Evolutionary conservation across 2,329 filamentous ascomycete genomes (phyloP).

Genomic region (Malbranchea cinnamomea): DNA sequence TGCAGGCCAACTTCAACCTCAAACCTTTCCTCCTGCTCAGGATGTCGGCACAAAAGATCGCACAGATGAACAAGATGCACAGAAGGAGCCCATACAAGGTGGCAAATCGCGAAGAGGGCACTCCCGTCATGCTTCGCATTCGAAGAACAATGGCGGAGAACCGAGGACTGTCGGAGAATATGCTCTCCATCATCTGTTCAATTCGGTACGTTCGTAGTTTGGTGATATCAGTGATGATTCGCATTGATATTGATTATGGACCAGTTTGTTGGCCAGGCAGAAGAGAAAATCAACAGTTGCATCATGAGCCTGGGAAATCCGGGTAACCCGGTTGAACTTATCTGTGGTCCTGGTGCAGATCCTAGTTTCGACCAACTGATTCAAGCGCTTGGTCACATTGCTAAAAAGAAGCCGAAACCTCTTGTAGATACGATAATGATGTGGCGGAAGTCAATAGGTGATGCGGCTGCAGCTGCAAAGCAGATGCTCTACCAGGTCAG

Average conservation of each 20-base stretch:
- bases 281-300: constrained; percentile 85
- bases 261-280: constrained; percentile 86
- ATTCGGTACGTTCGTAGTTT: constrained; percentile 51
- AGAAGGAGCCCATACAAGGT: constrained; percentile 38
- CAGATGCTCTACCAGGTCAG: constrained; percentile 22
- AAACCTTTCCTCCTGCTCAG: constrained; percentile 15
- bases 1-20: constrained; percentile 15
- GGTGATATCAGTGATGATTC: too few species aligned
- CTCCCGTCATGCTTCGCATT: constrained; percentile 60
- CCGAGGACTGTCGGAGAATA: constrained; percentile 95
- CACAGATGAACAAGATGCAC: constrained; percentile 16
- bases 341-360: constrained; percentile 83
- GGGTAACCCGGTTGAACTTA: constrained; percentile 70
- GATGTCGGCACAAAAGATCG: constrained; percentile 25
- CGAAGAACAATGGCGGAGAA: constrained; percentile 53
- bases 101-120: constrained; percentile 53
- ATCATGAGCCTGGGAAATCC: constrained; percentile 65
- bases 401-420: constrained; percentile 82
- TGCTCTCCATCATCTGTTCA: constrained; percentile 90
- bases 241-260: constrained; percentile 15
- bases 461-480: constrained; percentile 59
- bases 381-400: constrained; percentile 82
- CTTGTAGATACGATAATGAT: constrained; percentile 96
- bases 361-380: constrained; percentile 87
- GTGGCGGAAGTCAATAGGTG: constrained; percentile 92